Conservation (phyloP, 768 basidiomycete genomes). For the Termitomyces sp. region DNA sequence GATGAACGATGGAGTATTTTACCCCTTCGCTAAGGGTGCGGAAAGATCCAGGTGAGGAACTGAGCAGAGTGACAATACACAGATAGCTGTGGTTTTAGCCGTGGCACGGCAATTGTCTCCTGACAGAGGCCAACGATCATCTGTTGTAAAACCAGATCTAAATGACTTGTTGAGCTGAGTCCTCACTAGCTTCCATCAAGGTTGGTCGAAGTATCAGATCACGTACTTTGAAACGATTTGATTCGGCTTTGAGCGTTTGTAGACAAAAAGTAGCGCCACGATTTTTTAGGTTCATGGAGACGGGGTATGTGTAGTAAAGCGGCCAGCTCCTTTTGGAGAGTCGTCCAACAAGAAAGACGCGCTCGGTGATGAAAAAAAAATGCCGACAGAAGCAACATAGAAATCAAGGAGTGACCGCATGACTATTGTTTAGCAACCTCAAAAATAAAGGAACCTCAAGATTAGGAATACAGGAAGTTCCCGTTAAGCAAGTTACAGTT, state of each 20-base stretch:
- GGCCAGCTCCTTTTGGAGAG: neutral
- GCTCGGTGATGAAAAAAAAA: conserved; percentile 1
- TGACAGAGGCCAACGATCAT: conserved; percentile 7
- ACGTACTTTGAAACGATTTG: neutral
- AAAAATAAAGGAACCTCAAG: neutral
- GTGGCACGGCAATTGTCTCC: conserved; percentile 8
- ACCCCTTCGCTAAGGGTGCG: neutral
- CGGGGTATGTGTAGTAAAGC: neutral
- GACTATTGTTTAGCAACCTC: neutral
- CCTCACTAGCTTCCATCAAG: neutral
- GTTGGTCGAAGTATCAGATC: neutral
- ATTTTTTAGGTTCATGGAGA: neutral
- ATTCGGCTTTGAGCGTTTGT: neutral
- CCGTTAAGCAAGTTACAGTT: neutral
- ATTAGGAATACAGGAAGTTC: neutral
- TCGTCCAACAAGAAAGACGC: conserved; percentile 4
- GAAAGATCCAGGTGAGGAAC: neutral
- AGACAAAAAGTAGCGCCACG: neutral
- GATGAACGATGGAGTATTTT: neutral
- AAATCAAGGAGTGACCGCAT: neutral
- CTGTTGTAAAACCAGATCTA: neutral
- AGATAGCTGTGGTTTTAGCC: conserved; percentile 2
- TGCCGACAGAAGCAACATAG: conserved; percentile 5
- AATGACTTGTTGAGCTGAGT: neutral
- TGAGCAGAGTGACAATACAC: neutral